A percentile compares a stretch with the other conserved stretches of the same genome.
Conservation (phyloP, 2,329 filamentous ascomycete genomes). For the Colletotrichum tropicicola region DNA sequence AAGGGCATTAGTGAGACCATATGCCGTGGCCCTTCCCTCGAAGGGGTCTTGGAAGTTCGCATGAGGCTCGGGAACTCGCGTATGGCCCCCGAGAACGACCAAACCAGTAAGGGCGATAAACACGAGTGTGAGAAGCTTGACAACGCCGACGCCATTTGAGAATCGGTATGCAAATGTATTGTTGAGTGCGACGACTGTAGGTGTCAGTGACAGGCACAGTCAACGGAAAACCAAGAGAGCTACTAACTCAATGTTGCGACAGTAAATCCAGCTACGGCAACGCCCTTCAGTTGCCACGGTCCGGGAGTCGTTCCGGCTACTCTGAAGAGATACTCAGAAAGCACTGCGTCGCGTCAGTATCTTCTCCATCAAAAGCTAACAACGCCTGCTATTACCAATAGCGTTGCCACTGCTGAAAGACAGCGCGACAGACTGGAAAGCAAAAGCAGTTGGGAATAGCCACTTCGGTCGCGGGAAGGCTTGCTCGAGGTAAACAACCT, state of each 20-base stretch:
- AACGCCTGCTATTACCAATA: conserved; percentile 48
- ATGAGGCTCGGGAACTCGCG: conserved; percentile 37
- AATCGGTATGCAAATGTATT: conserved; percentile 65
- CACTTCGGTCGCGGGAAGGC: conserved; percentile 70
- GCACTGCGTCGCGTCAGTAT: conserved; percentile 43
- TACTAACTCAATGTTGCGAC: conserved; percentile 48
- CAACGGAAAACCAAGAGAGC: not conserved
- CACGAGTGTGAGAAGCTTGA: conserved; percentile 69
- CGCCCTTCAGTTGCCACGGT: conserved; percentile 72
- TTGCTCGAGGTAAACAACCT: conserved; percentile 75
- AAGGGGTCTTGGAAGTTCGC: conserved; percentile 46
- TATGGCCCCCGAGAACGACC: conserved; percentile 60
- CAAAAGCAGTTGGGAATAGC: conserved; percentile 71
- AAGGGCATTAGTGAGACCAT: conserved; percentile 54
- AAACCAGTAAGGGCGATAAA: conserved; percentile 69
- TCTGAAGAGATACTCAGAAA: conserved; percentile 70
- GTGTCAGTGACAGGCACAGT: not conserved
- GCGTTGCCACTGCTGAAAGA: conserved; percentile 73
- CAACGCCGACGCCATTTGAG: conserved; percentile 62
- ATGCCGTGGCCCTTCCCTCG: conserved; percentile 41
- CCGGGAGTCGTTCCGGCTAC: conserved; percentile 59
- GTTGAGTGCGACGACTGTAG: conserved; percentile 52
- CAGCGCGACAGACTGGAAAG: conserved; percentile 68
- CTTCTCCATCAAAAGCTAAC: rapidly evolving
- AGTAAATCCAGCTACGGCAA: conserved; percentile 71